Evolutionary conservation across 495 filamentous ascomycete genomes (phyloP).

Genomic region (Halenospora varia): DNA sequence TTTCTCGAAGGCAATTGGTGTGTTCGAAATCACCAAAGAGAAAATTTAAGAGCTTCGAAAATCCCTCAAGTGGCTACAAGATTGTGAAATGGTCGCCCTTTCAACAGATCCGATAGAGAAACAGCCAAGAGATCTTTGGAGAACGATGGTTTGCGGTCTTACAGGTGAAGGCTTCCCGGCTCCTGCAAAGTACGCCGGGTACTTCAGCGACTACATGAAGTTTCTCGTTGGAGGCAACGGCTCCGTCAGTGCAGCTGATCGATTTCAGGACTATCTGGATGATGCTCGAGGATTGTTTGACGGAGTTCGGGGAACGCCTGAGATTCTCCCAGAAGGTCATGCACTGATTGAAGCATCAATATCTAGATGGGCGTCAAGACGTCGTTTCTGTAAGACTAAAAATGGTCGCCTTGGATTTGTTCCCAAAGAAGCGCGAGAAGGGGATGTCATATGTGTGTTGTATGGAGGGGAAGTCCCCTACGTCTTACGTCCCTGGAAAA

Average conservation of each 20-base stretch:
- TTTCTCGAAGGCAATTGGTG: not conserved
- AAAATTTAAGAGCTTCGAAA: not conserved
- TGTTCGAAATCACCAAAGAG: not conserved
- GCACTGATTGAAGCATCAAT: slow-evolving; percentile 1
- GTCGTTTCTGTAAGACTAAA: not conserved
- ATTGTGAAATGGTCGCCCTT: slow-evolving; percentile 13
- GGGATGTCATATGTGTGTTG: slow-evolving; percentile 26
- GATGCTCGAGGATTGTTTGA: not conserved
- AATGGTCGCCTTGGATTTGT: slow-evolving; percentile 4
- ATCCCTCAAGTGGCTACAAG: not conserved
- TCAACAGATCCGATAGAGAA: not conserved
- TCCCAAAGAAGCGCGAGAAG: not conserved
- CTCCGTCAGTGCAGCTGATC: not conserved
- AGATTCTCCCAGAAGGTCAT: not conserved
- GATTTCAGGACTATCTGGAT: not conserved
- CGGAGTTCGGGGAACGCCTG: not conserved
- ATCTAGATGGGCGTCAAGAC: slow-evolving; percentile 2
- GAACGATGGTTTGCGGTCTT: slow-evolving; percentile 4
- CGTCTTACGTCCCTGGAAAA: slow-evolving; percentile 14
- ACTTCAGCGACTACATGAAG: slow-evolving; percentile 4
- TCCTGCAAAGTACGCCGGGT: not conserved
- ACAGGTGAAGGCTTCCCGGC: slow-evolving; percentile 6
- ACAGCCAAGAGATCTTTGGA: not conserved
- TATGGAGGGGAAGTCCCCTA: slow-evolving; percentile 28
- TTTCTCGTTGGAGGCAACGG: not conserved